Percentiles rank a stretch among this genome's conserved stretches.
Evolutionary conservation across 805 yeast genomes (phyloP).

Genomic region (Kurtzmaniella fragi): DNA sequence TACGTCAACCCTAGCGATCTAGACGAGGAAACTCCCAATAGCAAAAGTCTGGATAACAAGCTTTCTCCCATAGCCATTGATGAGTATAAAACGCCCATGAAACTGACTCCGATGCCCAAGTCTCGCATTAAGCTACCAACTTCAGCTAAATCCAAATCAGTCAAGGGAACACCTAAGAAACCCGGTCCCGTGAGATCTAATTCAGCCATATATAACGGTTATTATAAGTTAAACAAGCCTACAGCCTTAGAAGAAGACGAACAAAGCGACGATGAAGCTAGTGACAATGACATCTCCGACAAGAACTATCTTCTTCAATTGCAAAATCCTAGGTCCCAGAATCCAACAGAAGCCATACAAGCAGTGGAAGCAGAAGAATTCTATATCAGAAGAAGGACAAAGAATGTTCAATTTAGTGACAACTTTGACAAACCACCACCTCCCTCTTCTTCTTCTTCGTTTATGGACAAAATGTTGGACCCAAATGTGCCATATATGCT

Average conservation of each 20-base stretch:
- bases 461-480: constrained; percentile 18
- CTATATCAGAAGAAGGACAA: constrained; percentile 2
- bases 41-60: too few relatives aligned
- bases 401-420: background rate
- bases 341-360: background rate
- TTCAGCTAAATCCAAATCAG: constrained; percentile 1
- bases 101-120: too few relatives aligned
- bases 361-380: constrained; percentile 4
- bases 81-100: too few relatives aligned
- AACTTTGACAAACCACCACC: background rate
- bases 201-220: background rate
- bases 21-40: too few relatives aligned
- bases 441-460: background rate
- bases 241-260: too few relatives aligned
- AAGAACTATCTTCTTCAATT: too few relatives aligned
- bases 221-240: background rate
- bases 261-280: too few relatives aligned
- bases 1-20: too few relatives aligned
- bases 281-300: too few relatives aligned
- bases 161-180: background rate
- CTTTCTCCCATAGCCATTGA: too few relatives aligned
- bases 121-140: too few relatives aligned
- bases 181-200: constrained; percentile 1
- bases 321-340: too few relatives aligned
- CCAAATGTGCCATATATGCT: constrained; percentile 52